Base-by-base conservation (phyloP, 2,329 filamentous ascomycete species). In the Arthrocladium fulminans region DNA sequence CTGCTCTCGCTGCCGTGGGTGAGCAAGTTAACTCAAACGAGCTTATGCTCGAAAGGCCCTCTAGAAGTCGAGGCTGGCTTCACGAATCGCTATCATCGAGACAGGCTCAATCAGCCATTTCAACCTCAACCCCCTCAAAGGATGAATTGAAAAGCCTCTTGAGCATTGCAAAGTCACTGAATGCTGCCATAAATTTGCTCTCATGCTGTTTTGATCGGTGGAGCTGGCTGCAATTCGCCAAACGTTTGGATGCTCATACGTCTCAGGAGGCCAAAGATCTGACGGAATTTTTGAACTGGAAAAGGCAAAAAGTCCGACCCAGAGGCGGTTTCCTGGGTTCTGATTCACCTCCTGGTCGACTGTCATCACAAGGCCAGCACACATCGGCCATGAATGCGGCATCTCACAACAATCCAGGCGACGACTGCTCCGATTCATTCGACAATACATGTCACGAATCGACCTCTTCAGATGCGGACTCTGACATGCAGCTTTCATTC, bases 201-300 rank as follows among this genome's bases (percentile, higher is more conserved):
- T 45, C 41, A 9, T 45, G 41, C 25, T 45, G 41, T 19, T 45
- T 32, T 19, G 41, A 45, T 6, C 9, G 41, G 6, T 34, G 27
- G 24, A 5, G n/a, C 24, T 45, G 41, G 41, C 8, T 42, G 15
- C 7, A 42, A 22, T 42, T 9, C 10, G 9, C 15, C 6, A 25
- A 10, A 20, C 7, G 6, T 7, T 19, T 10, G 6, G 9, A 24
- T 8, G 19, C 7, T 20, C 8, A 22, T 19, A 8, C 17, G 8
- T 67, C 71, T 22, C 65, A 68, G 47, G 68, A 73, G 20, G 69
- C 66, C 22, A 64, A 69, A 23, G 59, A 65, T 6, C 63, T 81
- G 23, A 67, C 71, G 51, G 39, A 42, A 8, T 22, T 42, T 9
- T 22, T 42, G 10, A 17, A 20, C 24, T 25, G 39, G 39, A 42